These are phyloP conservation scores for Sclerotinia subarctica DNA, from an alignment of 2,329 filamentous ascomycete species.

Conservation along the genomic window DNA sequence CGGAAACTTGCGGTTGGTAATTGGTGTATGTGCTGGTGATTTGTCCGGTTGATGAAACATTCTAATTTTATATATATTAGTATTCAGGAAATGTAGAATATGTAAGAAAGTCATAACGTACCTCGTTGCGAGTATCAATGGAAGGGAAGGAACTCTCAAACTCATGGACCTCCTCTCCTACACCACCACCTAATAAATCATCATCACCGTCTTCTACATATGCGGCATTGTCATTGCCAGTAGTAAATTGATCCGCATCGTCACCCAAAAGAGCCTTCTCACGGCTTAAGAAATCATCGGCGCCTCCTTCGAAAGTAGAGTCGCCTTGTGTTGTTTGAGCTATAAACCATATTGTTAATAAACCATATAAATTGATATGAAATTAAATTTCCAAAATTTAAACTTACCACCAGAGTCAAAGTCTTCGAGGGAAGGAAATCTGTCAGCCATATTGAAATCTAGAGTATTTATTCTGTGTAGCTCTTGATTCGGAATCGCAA, in stretches of 20 bases:
- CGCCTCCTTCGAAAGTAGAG: constrained; percentile 51
- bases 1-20: constrained; percentile 42
- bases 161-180: constrained; percentile 41
- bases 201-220: constrained; percentile 64
- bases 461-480: constrained; percentile 19
- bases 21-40: constrained; percentile 64
- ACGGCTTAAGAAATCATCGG: constrained; percentile 83
- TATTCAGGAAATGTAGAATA: neutral
- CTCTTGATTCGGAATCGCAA: constrained; percentile 19
- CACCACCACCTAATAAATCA: constrained; percentile 61
- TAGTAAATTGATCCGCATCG: constrained; percentile 86
- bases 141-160: constrained; percentile 93
- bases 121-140: constrained; percentile 65
- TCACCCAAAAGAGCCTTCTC: constrained; percentile 88
- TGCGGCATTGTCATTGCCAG: constrained; percentile 66
- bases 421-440: constrained; percentile 59
- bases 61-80: constrained; percentile 43
- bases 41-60: constrained; percentile 69
- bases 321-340: constrained; percentile 60
- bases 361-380: neutral
- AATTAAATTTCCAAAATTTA: constrained; percentile 13
- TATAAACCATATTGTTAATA: constrained; percentile 39
- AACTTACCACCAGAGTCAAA: constrained; percentile 51
- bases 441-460: constrained; percentile 50
- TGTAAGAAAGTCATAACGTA: constrained; percentile 40